Percentiles rank a stretch among this genome's conserved stretches.
Conservation (phyloP, 805 yeast species). For the Scheffersomyces coipomensis region DNA sequence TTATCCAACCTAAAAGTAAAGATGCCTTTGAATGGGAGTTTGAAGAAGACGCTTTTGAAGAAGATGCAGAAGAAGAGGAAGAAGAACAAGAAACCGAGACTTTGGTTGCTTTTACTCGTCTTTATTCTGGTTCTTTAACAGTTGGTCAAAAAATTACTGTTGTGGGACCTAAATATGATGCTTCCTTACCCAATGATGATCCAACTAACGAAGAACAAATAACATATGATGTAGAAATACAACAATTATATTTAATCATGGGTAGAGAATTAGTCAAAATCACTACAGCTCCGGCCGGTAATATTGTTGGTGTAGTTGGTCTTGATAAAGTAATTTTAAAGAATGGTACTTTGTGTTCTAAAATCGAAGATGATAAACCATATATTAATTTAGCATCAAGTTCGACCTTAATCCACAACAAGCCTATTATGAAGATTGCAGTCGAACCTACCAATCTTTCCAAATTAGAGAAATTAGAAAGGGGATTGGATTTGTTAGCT, state of each 20-base stretch:
- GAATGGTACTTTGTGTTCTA: constrained; percentile 75
- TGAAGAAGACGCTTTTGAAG: constrained; percentile 45
- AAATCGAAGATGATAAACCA: constrained; percentile 67
- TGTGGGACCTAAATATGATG: constrained; percentile 86
- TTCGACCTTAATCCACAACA: constrained; percentile 50
- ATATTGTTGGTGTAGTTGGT: constrained; percentile 92
- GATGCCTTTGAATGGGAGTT: constrained; percentile 45
- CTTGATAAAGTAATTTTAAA: constrained; percentile 78
- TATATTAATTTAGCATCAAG: constrained; percentile 61
- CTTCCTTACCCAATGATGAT: constrained; percentile 38
- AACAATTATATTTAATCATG: constrained; percentile 80
- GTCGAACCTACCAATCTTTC: constrained; percentile 91
- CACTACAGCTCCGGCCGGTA: constrained; percentile 87
- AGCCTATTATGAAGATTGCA: constrained; percentile 93
- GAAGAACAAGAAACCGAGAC: constrained; percentile 55
- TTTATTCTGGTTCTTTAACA: constrained; percentile 79
- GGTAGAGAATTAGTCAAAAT: constrained; percentile 84
- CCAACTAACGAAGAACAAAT: constrained; percentile 49
- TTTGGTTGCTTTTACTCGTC: constrained; percentile 82
- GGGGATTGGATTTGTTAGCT: constrained; percentile 74
- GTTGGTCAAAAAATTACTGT: constrained; percentile 76
- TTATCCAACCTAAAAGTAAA: constrained; percentile 19
- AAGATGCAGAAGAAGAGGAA: constrained; percentile 44
- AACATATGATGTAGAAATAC: constrained; percentile 55
- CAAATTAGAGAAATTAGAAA: constrained; percentile 69